These are phyloP conservation scores for Knoxdaviesia capensis DNA, from an alignment of 2,329 filamentous ascomycete genomes.

Conservation along the genomic window DNA sequence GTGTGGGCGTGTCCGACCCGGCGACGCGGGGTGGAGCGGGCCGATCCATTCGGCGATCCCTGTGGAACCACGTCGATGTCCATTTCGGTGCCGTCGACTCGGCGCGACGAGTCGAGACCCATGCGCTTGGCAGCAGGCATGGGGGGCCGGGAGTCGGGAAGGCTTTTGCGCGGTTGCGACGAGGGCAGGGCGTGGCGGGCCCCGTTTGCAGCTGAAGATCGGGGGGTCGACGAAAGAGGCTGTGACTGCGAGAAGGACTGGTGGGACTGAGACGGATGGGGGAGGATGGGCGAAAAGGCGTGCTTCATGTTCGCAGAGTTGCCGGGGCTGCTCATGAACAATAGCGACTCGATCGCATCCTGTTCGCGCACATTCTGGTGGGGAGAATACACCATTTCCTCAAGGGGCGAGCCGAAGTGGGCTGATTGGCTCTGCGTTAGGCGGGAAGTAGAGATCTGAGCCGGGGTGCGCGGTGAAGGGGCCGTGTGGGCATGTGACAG, in stretches of 20 bases:
- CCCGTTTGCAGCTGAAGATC: conserved; percentile 3
- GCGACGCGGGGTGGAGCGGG: too few relatives aligned
- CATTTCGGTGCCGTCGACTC: conserved; percentile 3
- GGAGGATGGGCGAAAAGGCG: conserved; percentile 10
- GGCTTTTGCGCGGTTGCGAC: conserved; percentile 27
- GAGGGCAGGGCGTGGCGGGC: conserved; percentile 21
- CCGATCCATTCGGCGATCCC: too few relatives aligned
- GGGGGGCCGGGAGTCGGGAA: conserved; percentile 26
- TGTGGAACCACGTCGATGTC: too few relatives aligned
- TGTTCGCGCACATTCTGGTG: conserved; percentile 55
- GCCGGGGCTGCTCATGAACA: conserved; percentile 66
- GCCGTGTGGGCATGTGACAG: conserved; percentile 27
- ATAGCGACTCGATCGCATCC: conserved; percentile 59
- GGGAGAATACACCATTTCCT: conserved; percentile 43
- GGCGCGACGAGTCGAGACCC: conserved; percentile 22
- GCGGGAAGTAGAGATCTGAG: conserved; percentile 9
- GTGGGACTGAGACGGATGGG: too few relatives aligned
- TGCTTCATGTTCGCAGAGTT: conserved; percentile 46
- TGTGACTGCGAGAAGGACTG: too few relatives aligned
- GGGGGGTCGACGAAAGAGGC: too few relatives aligned
- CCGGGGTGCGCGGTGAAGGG: conserved; percentile 15
- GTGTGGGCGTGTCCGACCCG: too few relatives aligned
- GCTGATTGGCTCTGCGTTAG: conserved; percentile 10
- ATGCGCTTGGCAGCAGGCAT: conserved; percentile 19
- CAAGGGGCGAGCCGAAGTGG: conserved; percentile 19